A percentile compares a stretch with the other conserved stretches of the same genome.
These are phyloP conservation scores for Aspergillus sp. DNA, from an alignment of 2,329 filamentous ascomycete genomes.

Conservation along the genomic window DNA sequence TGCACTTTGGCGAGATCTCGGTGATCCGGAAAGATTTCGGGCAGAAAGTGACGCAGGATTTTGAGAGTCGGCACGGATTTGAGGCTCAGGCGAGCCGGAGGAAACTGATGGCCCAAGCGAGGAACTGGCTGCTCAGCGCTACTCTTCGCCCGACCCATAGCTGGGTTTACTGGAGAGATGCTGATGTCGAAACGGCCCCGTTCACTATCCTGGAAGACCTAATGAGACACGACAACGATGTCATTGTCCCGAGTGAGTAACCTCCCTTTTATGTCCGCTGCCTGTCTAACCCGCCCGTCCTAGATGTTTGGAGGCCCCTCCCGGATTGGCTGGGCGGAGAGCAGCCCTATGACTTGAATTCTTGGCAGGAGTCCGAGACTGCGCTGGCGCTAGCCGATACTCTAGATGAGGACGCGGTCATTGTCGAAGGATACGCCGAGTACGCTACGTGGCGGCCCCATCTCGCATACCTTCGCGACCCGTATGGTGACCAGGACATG, in stretches of 20 bases:
- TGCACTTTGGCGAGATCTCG: constrained; percentile 89
- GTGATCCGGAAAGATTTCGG: constrained; percentile 99
- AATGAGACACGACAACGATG: constrained; percentile 97
- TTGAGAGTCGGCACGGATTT: constrained; percentile 94
- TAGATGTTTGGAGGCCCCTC: constrained; percentile 95
- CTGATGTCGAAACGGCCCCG: constrained; percentile 93
- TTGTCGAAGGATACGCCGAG: constrained; percentile 97
- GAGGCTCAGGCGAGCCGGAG: constrained; percentile 86
- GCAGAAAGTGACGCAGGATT: constrained; percentile 93
- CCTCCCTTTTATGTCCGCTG: background rate
- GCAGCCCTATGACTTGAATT: constrained; percentile 96
- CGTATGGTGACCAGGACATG: constrained; percentile 96
- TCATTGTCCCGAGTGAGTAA: constrained; percentile 93
- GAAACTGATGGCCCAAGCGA: constrained; percentile 95
- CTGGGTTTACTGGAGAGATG: constrained; percentile 99
- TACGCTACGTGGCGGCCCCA: constrained; percentile 98
- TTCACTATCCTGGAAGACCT: constrained; percentile 95
- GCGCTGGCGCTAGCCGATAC: constrained; percentile 88
- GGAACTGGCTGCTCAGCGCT: constrained; percentile 93
- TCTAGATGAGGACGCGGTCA: constrained; percentile 93
- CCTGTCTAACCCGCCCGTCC: constrained; percentile 15
- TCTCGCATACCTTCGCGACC: constrained; percentile 90
- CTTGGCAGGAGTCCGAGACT: constrained; percentile 98
- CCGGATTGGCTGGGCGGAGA: constrained; percentile 98
- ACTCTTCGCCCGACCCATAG: constrained; percentile 90